Evolutionary conservation across 2,329 filamentous ascomycete species (phyloP).

Genomic region (Diaporthe sp.): DNA sequence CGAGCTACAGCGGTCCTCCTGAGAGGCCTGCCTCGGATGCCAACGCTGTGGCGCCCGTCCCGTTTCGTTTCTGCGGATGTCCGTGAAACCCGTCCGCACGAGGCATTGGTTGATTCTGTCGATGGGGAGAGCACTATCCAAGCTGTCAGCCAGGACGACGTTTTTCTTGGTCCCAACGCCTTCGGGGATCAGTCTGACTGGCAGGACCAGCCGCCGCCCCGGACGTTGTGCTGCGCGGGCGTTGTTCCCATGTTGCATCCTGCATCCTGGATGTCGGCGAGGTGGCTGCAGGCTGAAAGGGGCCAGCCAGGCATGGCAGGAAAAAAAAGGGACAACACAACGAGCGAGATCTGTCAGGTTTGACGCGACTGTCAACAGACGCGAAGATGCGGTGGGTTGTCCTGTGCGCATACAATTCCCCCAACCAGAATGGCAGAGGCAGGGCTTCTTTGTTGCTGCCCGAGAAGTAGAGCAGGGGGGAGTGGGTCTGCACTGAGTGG

Average conservation of each 20-base stretch:
- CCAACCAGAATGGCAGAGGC: not conserved
- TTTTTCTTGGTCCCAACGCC: not conserved
- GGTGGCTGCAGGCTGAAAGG: not conserved
- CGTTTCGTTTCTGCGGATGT: constrained; percentile 14
- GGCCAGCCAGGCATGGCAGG: not conserved
- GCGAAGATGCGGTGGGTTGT: not conserved
- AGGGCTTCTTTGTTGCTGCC: constrained; percentile 1
- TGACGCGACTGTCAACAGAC: not conserved
- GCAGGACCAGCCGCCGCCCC: not conserved
- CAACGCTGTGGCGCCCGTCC: constrained; percentile 10
- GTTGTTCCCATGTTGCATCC: not conserved
- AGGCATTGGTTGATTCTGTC: not conserved
- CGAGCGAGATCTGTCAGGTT: not conserved
- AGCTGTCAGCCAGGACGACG: not conserved
- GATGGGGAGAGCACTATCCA: not conserved
- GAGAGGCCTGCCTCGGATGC: not conserved
- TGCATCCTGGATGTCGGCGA: not conserved
- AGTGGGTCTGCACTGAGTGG: not conserved
- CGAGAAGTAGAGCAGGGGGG: not conserved
- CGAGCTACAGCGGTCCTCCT: not conserved
- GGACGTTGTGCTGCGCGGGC: not conserved
- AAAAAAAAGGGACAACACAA: not conserved
- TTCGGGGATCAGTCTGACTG: not conserved
- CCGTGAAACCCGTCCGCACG: constrained; percentile 7
- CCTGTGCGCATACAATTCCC: not conserved